A percentile compares a stretch with the other conserved stretches of the same genome.
phyloP scores from a whole-genome alignment of 1,139 yeast species.

The Candida sp. region DNA sequence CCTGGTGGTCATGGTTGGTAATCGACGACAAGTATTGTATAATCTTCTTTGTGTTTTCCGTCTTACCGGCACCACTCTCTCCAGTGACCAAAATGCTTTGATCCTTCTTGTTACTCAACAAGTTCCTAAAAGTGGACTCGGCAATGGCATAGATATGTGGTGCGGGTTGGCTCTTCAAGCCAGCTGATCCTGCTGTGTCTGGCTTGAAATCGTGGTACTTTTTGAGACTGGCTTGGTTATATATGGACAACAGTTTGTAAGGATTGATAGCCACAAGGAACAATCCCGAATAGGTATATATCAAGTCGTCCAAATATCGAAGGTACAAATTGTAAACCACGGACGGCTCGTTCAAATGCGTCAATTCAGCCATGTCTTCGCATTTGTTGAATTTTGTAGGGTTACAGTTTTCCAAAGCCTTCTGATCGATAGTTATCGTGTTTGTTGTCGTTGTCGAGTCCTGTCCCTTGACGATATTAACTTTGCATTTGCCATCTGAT shows the following conservation, averaged over 20 bases:
- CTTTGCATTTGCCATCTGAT: constrained; percentile 53
- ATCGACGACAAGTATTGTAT: constrained; percentile 91
- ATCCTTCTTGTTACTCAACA: constrained; percentile 71
- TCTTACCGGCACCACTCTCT: constrained; percentile 98
- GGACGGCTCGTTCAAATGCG: constrained; percentile 94
- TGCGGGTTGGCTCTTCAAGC: constrained; percentile 22
- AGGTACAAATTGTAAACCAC: constrained; percentile 82
- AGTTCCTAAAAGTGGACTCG: constrained; percentile 82
- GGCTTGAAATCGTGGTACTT: constrained; percentile 43
- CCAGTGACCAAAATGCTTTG: constrained; percentile 97
- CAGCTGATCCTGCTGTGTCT: not conserved
- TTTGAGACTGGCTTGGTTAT: constrained; percentile 60
- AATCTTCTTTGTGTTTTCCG: constrained; percentile 96
- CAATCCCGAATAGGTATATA: constrained; percentile 81
- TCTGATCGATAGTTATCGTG: constrained; percentile 39
- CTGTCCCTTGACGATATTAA: constrained; percentile 53
- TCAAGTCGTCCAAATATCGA: constrained; percentile 78
- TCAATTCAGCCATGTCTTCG: constrained; percentile 94
- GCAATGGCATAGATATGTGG: constrained; percentile 97
- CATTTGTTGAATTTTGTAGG: constrained; percentile 94
- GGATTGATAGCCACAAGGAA: constrained; percentile 97
- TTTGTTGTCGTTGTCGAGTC: constrained; percentile 19
- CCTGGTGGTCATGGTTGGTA: constrained; percentile 28
- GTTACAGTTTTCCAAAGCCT: constrained; percentile 68
- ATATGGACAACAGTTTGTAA: constrained; percentile 77